Evolutionary conservation across 2,329 filamentous ascomycete genomes (phyloP), one percentile per base, ranked within the genome.

Genomic region (Cladosporium sp.): DNA sequence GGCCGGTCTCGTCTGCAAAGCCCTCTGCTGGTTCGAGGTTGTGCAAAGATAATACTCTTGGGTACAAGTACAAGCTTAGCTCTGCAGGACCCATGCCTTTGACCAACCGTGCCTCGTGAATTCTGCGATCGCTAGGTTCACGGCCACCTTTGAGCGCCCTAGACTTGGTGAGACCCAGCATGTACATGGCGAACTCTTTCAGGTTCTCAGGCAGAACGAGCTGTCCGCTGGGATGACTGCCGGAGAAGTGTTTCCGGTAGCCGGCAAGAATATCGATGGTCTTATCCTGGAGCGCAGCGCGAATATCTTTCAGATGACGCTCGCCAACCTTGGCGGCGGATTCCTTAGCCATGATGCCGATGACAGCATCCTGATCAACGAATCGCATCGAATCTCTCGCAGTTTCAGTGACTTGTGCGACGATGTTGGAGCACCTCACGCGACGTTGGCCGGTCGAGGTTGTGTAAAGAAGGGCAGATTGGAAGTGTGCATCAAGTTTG

Each of bases 151-250:
- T 97, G 73, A 97, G 90, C 2, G 92, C 91, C 51, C 93, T 83
- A 50, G 83, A 91, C 69, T 98, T 98, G 66, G 95, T 73, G 56
- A 97, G 74, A 41, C 87, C 85, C 8, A 98, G 83, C 71, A 94
- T 88, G 69, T 93, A 97, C 90, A 98, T 97, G 62, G 86, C 84
- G 61, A 95, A 91, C 66, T 98, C 93, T 67, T 97, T 97, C 25
- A 98, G 79, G 58, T 92, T 88, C 71, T 98, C 93, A 0, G 93
- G 93, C 70, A 98, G 83, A 25, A 98, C 90, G 25, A 98, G 80
- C 69, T 98, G 91, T 4, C 90, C 88, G 1, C 91, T 88, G 7
- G 93, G 92, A 62, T 95, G 88, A 2, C 83, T 80, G 51, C 87
- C 87, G 2, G 89, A 86, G 60, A 93, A 93, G 69, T 95, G 86